Evolutionary conservation across 2,329 filamentous ascomycete genomes (phyloP).

Genomic region (Neopestalotiopsis sp.): DNA sequence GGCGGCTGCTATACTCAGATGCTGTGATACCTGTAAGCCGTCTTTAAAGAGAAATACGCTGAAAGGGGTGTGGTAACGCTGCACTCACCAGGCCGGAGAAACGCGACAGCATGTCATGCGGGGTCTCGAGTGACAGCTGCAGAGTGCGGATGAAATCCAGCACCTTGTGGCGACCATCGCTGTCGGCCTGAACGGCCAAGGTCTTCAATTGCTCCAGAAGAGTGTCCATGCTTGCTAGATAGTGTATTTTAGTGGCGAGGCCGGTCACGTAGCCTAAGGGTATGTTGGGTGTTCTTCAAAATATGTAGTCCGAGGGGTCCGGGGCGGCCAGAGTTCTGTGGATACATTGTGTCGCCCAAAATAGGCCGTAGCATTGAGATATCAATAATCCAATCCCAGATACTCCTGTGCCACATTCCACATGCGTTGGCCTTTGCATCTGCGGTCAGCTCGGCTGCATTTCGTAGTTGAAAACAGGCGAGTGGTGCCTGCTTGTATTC

Average conservation of each 20-base stretch:
- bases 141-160: not conserved
- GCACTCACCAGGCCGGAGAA: not conserved
- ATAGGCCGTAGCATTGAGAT: too few relatives aligned
- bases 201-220: not conserved
- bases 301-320: too few relatives aligned
- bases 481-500: too few relatives aligned
- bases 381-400: too few relatives aligned
- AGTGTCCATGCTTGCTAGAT: not conserved
- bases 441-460: too few relatives aligned
- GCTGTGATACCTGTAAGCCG: not conserved
- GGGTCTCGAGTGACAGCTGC: not conserved
- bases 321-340: too few relatives aligned
- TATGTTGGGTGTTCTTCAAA: too few relatives aligned
- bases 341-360: too few relatives aligned
- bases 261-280: too few relatives aligned
- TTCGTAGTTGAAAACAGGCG: too few relatives aligned
- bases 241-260: not conserved
- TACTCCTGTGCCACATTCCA: too few relatives aligned
- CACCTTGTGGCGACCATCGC: not conserved
- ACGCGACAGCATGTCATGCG: conserved; percentile 2
- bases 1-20: conserved; percentile 1
- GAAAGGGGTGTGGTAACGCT: not conserved
- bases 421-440: too few relatives aligned
- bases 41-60: not conserved
- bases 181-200: conserved; percentile 6